Conservation (phyloP, 495 filamentous ascomycete species). For the Umbilicaria muhlenbergii region DNA sequence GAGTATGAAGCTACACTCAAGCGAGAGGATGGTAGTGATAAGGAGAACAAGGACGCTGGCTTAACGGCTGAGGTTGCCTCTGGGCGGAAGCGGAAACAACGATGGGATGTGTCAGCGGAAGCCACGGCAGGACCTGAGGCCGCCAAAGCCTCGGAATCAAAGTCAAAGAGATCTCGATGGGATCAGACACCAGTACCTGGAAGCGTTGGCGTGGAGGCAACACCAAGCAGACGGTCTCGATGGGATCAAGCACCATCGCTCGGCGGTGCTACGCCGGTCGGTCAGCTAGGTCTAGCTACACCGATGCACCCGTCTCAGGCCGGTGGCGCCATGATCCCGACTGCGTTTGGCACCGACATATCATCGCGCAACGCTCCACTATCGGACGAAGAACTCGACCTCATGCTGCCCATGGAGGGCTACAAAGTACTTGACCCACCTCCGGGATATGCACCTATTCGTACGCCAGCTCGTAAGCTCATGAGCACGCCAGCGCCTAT, state of each 20-base stretch:
- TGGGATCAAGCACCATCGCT: constrained; percentile 75
- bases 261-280: constrained; percentile 62
- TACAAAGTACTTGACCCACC: constrained; percentile 91
- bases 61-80: constrained; percentile 45
- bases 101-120: constrained; percentile 65
- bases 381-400: constrained; percentile 86
- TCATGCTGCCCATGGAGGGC: constrained; percentile 80
- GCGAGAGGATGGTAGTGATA: constrained; percentile 41
- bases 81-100: constrained; percentile 74
- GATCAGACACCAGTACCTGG: constrained; percentile 63
- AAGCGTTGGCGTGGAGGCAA: constrained; percentile 30
- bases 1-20: constrained; percentile 60
- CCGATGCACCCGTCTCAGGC: constrained; percentile 70
- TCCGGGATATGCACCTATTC: constrained; percentile 78
- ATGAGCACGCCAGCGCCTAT: constrained; percentile 58
- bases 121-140: constrained; percentile 28
- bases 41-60: constrained; percentile 58
- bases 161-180: constrained; percentile 75
- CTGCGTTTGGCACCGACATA: constrained; percentile 65
- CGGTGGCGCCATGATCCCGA: constrained; percentile 35
- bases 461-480: constrained; percentile 59
- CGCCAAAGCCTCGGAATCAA: constrained; percentile 34
- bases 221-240: constrained; percentile 54
- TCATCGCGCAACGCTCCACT: constrained; percentile 63
- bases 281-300: constrained; percentile 65